Percentiles rank a stretch among this genome's conserved stretches.
These are phyloP conservation scores for Xylariaceae sp. DNA, from an alignment of 2,329 filamentous ascomycete genomes.

Conservation along the genomic window DNA sequence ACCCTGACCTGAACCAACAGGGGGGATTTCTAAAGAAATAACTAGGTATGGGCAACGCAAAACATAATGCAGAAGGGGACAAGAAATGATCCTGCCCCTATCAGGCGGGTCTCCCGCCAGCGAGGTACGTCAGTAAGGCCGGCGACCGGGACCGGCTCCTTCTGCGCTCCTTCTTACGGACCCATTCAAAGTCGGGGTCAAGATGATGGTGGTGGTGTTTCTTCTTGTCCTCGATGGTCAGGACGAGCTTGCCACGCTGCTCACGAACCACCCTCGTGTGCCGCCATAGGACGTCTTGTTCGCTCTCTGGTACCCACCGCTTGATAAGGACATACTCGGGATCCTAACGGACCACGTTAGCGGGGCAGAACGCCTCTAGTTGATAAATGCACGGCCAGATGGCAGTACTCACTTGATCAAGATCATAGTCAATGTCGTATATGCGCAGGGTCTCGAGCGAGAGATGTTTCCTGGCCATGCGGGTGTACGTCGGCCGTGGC, in stretches of 20 bases:
- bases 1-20: conserved; percentile 1
- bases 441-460: conserved; percentile 66
- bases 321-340: conserved; percentile 76
- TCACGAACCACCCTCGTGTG: conserved; percentile 72
- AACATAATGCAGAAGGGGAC: neutral
- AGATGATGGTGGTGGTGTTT: conserved; percentile 49
- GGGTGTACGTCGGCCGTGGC: conserved; percentile 63
- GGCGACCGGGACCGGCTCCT: conserved; percentile 64
- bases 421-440: conserved; percentile 63
- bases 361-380: neutral
- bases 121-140: conserved; percentile 63
- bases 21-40: neutral
- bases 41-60: neutral
- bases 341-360: conserved; percentile 52
- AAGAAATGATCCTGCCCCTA: neutral
- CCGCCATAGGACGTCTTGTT: conserved; percentile 75
- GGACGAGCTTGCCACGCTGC: conserved; percentile 54
- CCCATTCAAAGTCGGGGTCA: conserved; percentile 60
- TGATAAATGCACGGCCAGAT: neutral
- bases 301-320: conserved; percentile 72
- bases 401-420: conserved; percentile 59
- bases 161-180: conserved; percentile 63
- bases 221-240: conserved; percentile 54
- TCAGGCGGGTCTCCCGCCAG: conserved; percentile 53
- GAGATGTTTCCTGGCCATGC: conserved; percentile 67